Evolutionary conservation across 148 eudicot species (phyloP).

Genomic region (Cornus kousa): DNA sequence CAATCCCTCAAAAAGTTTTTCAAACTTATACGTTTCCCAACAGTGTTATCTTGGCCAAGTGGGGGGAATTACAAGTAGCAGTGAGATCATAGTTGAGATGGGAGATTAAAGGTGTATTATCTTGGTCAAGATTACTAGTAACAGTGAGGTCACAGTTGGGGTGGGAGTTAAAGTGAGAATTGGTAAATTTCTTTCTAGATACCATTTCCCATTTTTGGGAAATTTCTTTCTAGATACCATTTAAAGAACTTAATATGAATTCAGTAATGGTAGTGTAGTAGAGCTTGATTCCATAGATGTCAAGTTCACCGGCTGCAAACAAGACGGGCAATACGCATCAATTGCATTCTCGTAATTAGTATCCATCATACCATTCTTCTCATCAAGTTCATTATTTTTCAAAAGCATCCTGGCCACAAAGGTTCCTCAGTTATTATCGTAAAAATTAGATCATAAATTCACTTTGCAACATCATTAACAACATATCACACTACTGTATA

Average conservation of each 20-base stretch:
- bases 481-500: not conserved
- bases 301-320: constrained; percentile 42
- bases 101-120: too few species aligned
- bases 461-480: not conserved
- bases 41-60: too few species aligned
- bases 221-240: too few species aligned
- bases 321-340: constrained; percentile 70
- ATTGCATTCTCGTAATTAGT: constrained; percentile 46
- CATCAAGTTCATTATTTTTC: constrained; percentile 64
- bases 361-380: constrained; percentile 44
- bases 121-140: too few species aligned
- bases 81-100: too few species aligned
- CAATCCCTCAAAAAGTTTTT: too few species aligned
- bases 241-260: not conserved
- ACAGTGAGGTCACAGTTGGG: too few species aligned
- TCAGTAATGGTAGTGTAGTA: constrained; percentile 27
- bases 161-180: too few species aligned
- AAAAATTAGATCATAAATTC: not conserved
- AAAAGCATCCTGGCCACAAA: constrained; percentile 43
- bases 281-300: constrained; percentile 53
- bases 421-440: not conserved
- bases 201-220: too few species aligned
- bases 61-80: too few species aligned
- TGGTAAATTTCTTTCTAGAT: too few species aligned
- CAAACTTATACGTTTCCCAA: too few species aligned